These are phyloP conservation scores for Penicillium sumatraense DNA, from an alignment of 2,329 filamentous ascomycete genomes.

Conservation along the genomic window DNA sequence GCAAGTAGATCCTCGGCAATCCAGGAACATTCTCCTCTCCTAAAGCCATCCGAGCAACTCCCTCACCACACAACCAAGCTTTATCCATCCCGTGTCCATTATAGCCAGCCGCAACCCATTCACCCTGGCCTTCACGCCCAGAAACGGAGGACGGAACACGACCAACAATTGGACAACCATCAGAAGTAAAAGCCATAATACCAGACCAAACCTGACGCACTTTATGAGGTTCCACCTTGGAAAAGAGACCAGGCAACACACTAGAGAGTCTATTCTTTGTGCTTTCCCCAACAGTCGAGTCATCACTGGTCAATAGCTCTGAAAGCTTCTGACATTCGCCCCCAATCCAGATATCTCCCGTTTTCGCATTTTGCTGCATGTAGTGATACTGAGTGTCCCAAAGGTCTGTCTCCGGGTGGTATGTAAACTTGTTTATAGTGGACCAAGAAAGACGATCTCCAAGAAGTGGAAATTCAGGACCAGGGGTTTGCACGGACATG, in stretches of 20 bases:
- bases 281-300: neutral
- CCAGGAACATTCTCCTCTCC: neutral
- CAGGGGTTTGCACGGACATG: neutral
- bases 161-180: constrained; percentile 1
- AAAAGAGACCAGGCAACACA: neutral
- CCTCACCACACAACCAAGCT: neutral
- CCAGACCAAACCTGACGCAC: neutral
- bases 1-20: neutral
- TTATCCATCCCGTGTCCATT: constrained; percentile 2
- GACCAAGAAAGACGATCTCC: neutral
- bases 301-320: neutral
- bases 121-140: neutral
- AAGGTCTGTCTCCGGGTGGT: neutral
- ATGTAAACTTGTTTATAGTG: neutral
- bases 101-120: neutral
- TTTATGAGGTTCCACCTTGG: neutral
- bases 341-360: constrained; percentile 1
- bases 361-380: constrained; percentile 1
- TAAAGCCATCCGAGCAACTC: neutral
- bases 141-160: neutral
- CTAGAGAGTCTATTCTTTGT: neutral
- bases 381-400: constrained; percentile 4
- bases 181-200: neutral
- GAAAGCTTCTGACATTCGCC: constrained; percentile 1
- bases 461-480: neutral